These are phyloP conservation scores for Ambrosia hybrid DNA, from an alignment of 140 eudicot genomes.

Conservation along the genomic window DNA sequence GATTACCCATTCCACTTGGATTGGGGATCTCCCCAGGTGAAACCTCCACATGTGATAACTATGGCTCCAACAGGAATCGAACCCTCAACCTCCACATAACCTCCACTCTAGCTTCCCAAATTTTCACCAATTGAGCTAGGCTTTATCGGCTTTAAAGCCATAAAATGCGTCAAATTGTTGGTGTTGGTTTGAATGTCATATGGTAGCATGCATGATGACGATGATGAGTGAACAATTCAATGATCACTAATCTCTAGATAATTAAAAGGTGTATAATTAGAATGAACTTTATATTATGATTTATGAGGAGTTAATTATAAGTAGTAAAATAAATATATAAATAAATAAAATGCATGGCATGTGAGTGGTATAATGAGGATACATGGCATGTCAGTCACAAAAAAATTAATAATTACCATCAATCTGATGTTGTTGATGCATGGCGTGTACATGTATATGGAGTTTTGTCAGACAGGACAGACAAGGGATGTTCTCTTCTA, in stretches of 20 bases:
- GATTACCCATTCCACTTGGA: no score
- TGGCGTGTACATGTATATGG: conserved; percentile 32
- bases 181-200: no score
- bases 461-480: conserved; percentile 32
- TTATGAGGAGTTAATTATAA: not conserved
- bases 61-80: no score
- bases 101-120: no score
- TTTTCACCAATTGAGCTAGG: no score
- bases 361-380: conserved; percentile 25
- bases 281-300: conserved; percentile 3
- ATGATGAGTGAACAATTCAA: no score
- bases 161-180: not conserved
- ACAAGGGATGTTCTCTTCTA: conserved; percentile 18
- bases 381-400: conserved; percentile 29
- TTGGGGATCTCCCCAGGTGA: no score
- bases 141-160: no score
- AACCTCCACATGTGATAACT: no score
- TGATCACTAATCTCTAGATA: not conserved
- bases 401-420: conserved; percentile 17
- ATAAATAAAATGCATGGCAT: conserved; percentile 37
- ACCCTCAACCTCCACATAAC: no score
- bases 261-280: not conserved
- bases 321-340: not conserved
- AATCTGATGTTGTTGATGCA: conserved; percentile 28
- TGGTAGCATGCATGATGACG: no score